Evolutionary conservation across 2,329 filamentous ascomycete species (phyloP).

Genomic region (Kalaharituber pfeilii): DNA sequence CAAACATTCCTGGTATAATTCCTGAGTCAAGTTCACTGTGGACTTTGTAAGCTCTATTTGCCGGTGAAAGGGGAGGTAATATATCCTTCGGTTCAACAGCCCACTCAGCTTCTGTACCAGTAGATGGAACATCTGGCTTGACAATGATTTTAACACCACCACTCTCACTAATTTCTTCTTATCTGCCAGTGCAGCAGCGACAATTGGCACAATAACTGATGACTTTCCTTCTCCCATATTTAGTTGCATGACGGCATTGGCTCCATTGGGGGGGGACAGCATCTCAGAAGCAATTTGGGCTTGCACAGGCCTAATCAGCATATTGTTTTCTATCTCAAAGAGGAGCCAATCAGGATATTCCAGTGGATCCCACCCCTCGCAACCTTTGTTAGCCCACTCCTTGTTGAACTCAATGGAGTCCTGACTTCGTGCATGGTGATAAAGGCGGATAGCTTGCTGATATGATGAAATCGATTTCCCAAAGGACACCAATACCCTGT

Average conservation of each 20-base stretch:
- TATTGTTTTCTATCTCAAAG: conserved; percentile 31
- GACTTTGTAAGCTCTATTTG: conserved; percentile 15
- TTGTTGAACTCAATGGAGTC: conserved; percentile 24
- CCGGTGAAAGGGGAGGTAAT: conserved; percentile 42
- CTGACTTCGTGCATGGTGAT: background rate
- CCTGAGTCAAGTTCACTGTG: conserved; percentile 20
- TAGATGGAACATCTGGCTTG: conserved; percentile 41
- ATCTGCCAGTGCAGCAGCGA: conserved; percentile 32
- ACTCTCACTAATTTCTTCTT: conserved; percentile 34
- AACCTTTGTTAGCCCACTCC: conserved; percentile 37
- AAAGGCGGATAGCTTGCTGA: background rate
- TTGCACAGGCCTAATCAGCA: conserved; percentile 45
- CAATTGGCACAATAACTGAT: conserved; percentile 40
- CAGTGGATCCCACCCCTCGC: conserved; percentile 37
- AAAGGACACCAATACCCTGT: background rate
- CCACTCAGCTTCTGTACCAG: conserved; percentile 39
- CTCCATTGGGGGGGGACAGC: conserved; percentile 32
- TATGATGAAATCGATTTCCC: background rate
- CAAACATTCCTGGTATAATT: conserved; percentile 31
- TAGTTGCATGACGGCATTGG: conserved; percentile 38
- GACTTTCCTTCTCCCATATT: conserved; percentile 35
- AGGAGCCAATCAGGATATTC: conserved; percentile 43
- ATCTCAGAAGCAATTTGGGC: conserved; percentile 45
- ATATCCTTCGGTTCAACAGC: conserved; percentile 36
- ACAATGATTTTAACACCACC: conserved; percentile 39